Conservation (phyloP, 2,329 filamentous ascomycete species). For the Zalaria sp. region DNA sequence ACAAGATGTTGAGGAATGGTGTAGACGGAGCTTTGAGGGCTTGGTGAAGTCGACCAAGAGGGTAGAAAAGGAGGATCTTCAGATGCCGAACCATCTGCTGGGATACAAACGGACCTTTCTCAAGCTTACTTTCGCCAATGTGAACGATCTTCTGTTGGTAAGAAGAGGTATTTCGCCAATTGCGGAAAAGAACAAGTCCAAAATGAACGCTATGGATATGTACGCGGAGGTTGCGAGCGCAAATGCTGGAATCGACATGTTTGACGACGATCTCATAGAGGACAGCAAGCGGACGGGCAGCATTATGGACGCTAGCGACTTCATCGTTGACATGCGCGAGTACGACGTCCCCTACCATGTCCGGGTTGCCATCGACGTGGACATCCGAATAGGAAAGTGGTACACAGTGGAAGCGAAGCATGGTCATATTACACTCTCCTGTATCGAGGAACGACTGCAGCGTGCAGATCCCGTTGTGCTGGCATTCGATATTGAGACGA, state of each 20-base stretch:
- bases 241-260: slow-evolving; percentile 81
- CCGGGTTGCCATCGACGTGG: slow-evolving; percentile 89
- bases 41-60: slow-evolving; percentile 64
- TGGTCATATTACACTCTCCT: slow-evolving; percentile 67
- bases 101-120: slow-evolving; percentile 83
- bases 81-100: slow-evolving; percentile 72
- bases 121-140: slow-evolving; percentile 75
- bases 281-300: slow-evolving; percentile 59
- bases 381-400: slow-evolving; percentile 94
- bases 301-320: slow-evolving; percentile 85
- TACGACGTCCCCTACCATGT: slow-evolving; percentile 99
- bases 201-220: slow-evolving; percentile 91
- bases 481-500: slow-evolving; percentile 98
- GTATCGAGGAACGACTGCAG: slow-evolving; percentile 74
- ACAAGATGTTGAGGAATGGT: slow-evolving; percentile 92
- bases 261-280: slow-evolving; percentile 59
- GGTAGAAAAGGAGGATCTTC: slow-evolving; percentile 81
- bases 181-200: slow-evolving; percentile 93
- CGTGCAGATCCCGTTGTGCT: slow-evolving; percentile 95
- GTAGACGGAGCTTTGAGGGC: slow-evolving; percentile 64
- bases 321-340: slow-evolving; percentile 95
- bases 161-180: slow-evolving; percentile 75
- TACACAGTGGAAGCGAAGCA: slow-evolving; percentile 93
- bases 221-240: slow-evolving; percentile 92
- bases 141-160: slow-evolving; percentile 72